These are phyloP conservation scores for Saposhnikovia divaricata DNA, from an alignment of 129 eudicot species.

Conservation along the genomic window DNA sequence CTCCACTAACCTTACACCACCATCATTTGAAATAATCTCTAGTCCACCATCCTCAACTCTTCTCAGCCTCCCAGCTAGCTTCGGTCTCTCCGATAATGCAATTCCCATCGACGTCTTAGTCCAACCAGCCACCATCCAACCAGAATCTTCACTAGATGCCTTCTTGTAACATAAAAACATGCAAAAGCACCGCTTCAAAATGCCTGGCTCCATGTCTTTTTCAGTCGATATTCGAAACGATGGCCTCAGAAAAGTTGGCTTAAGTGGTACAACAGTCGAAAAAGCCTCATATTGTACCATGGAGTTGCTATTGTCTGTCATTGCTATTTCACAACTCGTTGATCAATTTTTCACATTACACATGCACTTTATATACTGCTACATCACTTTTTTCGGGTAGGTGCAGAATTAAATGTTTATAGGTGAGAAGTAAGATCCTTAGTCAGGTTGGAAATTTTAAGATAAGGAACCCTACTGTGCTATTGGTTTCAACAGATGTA, in stretches of 20 bases:
- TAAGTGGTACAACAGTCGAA: constrained; percentile 21
- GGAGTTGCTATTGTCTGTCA: neutral
- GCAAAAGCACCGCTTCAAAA: constrained; percentile 20
- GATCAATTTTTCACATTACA: neutral
- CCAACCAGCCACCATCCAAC: constrained; percentile 31
- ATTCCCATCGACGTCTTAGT: constrained; percentile 29
- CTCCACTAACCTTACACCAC: constrained; percentile 38
- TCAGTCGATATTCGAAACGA: neutral
- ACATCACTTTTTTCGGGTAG: neutral
- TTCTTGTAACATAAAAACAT: constrained; percentile 31
- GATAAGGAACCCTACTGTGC: neutral
- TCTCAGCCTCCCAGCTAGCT: constrained; percentile 36
- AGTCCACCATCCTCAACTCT: constrained; percentile 8
- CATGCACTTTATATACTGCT: neutral
- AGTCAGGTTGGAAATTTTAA: neutral
- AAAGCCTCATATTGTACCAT: constrained; percentile 15
- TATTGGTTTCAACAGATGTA: neutral
- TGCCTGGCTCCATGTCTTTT: neutral
- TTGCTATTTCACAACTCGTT: neutral
- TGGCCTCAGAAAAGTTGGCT: constrained; percentile 18
- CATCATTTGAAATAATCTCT: constrained; percentile 32
- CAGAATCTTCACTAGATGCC: constrained; percentile 20
- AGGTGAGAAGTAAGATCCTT: neutral
- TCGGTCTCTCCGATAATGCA: constrained; percentile 25
- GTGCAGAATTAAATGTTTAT: neutral